Evolutionary conservation across 345 rosid genomes (phyloP), one percentile per base, ranked within the genome.

Genomic region (Reutealis trisperma): DNA sequence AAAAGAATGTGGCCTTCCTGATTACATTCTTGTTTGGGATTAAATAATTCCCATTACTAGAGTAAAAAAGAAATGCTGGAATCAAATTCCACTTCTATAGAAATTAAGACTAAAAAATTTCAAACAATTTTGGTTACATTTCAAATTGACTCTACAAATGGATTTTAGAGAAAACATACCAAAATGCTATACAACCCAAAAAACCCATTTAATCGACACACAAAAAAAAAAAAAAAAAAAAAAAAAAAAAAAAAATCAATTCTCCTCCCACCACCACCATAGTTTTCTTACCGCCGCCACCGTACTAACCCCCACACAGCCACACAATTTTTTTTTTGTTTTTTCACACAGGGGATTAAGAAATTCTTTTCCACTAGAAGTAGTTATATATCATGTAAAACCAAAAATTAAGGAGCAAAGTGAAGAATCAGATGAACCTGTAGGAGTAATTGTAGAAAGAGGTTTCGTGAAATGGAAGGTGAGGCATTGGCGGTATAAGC

Each of bases 401-500:
- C 41, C 41, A 37, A 37, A 37, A 37, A 37, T 37, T 37, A 37
- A 37, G 41, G 41, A 52, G 44, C 24, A 51, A 13, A 51, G 45
- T 37, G 30, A 63, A 63, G 60, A 30, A 47, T 6, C 22, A 61
- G 8, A 3, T 24, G 10, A 63, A 88, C 89, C 91, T 62, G 79
- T 61, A 41, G 52, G 59, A 58, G 86, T 82, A 55, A 54, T 68
- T 54, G 87, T 75, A 27, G 87, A 73, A 78, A 88, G 72, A 65
- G 73, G 52, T 78, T 85, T 79, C 16, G 67, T 58, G 5, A 82
- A 74, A 54, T n/a, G 13, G 16, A 77, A 77, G 54, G 78, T 84
- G 67, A 66, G 79, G 47, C 71, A 45, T 42, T 63, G 68, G 44
- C 59, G 73, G 19, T 71, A 63, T 70, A 84, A 13, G 19, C 72